Percentiles rank a stretch among this genome's conserved stretches.
Conservation (phyloP, 768 basidiomycete genomes). For the Mycena olivaceomarginata region DNA sequence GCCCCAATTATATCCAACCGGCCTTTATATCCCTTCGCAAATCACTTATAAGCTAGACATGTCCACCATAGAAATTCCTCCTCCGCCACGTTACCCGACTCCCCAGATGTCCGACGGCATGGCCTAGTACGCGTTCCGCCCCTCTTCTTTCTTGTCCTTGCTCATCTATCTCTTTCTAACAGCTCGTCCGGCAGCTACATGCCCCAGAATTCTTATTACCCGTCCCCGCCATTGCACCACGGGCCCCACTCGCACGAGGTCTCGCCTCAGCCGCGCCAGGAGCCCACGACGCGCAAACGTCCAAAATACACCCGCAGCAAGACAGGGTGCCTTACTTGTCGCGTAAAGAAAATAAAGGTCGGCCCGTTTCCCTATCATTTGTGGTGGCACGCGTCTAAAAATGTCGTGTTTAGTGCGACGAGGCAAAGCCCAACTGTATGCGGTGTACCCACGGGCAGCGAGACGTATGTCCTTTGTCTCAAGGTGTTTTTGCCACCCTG, state of each 20-base stretch:
- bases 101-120: slow-evolving; percentile 68
- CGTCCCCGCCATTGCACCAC: slow-evolving; percentile 60
- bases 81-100: slow-evolving; percentile 47
- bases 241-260: slow-evolving; percentile 69
- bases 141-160: slow-evolving; percentile 15
- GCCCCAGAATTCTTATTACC: slow-evolving; percentile 62
- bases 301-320: slow-evolving; percentile 97
- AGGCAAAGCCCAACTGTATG: slow-evolving; percentile 91
- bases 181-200: slow-evolving; percentile 66
- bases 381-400: slow-evolving; percentile 23
- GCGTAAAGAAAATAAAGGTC: slow-evolving; percentile 96
- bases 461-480: slow-evolving; percentile 70
- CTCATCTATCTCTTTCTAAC: slow-evolving; percentile 46
- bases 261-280: slow-evolving; percentile 63
- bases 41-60: slow-evolving; percentile 37
- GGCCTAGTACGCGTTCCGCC: slow-evolving; percentile 68
- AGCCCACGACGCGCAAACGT: slow-evolving; percentile 75
- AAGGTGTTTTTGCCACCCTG: slow-evolving; percentile 4
- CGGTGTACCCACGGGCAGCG: slow-evolving; percentile 91
- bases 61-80: slow-evolving; percentile 61
- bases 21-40: slow-evolving; percentile 38
- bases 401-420: slow-evolving; percentile 81
- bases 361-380: slow-evolving; percentile 45
- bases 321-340: slow-evolving; percentile 95
- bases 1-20: slow-evolving; percentile 11